Conservation (phyloP, 352 stramenopile genomes). For the Blastocystis hominis region DNA sequence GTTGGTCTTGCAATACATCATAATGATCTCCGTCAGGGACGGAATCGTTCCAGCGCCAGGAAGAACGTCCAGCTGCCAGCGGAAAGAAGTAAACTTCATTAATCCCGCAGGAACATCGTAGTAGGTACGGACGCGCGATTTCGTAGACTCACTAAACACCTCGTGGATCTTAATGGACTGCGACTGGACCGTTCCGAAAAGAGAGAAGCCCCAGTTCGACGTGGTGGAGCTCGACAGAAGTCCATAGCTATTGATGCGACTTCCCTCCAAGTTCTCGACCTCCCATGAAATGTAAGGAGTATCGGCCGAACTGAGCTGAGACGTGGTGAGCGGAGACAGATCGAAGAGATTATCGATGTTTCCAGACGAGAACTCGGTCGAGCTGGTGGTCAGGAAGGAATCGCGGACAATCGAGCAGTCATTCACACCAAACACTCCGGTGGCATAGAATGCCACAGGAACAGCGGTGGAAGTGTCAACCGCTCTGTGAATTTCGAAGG, state of each 20-base stretch:
- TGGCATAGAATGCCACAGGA: background rate
- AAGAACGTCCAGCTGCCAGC: background rate
- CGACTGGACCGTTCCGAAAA: background rate
- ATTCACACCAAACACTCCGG: conserved; percentile 22
- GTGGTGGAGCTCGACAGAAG: background rate
- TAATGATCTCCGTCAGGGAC: background rate
- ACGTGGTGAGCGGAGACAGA: background rate
- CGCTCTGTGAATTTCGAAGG: background rate
- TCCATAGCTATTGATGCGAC: background rate
- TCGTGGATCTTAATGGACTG: background rate
- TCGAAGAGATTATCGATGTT: background rate
- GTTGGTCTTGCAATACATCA: background rate
- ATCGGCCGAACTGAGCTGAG: background rate
- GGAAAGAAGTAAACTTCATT: background rate
- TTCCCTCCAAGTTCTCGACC: conserved; percentile 15
- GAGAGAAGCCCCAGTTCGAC: background rate
- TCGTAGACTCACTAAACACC: background rate
- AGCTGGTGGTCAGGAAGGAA: background rate
- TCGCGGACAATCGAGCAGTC: conserved; percentile 9
- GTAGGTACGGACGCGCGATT: background rate
- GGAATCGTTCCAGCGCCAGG: background rate
- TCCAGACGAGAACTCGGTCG: background rate
- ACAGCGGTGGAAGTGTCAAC: background rate
- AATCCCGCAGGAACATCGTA: background rate
- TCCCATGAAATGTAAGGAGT: background rate